phyloP scores from a whole-genome alignment of 2,329 filamentous ascomycete species.

The Sphaerulina musiva region DNA sequence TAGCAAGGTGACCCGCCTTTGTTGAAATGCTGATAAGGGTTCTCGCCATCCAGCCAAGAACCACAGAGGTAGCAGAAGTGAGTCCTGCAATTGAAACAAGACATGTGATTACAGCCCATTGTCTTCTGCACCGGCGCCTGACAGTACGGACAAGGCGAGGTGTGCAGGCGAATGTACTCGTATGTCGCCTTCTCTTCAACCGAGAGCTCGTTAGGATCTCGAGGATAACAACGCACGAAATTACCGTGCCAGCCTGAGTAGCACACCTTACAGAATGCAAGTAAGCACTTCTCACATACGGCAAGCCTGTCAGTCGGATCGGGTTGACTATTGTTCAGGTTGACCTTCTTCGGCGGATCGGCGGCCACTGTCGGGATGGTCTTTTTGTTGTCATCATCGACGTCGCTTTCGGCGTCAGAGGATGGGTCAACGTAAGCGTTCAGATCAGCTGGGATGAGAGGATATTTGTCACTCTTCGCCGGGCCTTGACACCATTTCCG shows the following conservation, averaged over 20 bases:
- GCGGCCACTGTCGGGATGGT: neutral
- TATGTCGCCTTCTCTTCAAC: constrained; percentile 80
- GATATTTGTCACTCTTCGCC: constrained; percentile 53
- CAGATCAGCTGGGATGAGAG: constrained; percentile 41
- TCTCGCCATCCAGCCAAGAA: constrained; percentile 71
- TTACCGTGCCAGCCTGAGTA: constrained; percentile 88
- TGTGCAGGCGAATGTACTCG: constrained; percentile 74
- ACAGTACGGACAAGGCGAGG: constrained; percentile 85
- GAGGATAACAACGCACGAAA: constrained; percentile 63
- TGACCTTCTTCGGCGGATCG: constrained; percentile 12
- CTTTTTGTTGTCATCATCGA: constrained; percentile 5
- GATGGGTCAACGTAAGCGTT: constrained; percentile 33
- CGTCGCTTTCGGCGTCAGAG: constrained; percentile 32
- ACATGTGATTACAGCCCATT: constrained; percentile 95
- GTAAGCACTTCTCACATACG: constrained; percentile 81
- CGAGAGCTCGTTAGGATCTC: constrained; percentile 63
- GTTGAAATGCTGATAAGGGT: constrained; percentile 89
- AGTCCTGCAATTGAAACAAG: constrained; percentile 77
- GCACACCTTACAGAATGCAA: constrained; percentile 79
- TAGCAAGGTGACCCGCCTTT: constrained; percentile 62
- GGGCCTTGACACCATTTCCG: constrained; percentile 88
- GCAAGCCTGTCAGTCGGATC: constrained; percentile 56
- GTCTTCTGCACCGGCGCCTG: constrained; percentile 79
- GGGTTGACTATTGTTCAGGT: constrained; percentile 20
- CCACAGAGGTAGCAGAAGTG: constrained; percentile 96